Evolutionary conservation across 73 alveolate species (phyloP).

Genomic region (Uronychia binucleata): DNA sequence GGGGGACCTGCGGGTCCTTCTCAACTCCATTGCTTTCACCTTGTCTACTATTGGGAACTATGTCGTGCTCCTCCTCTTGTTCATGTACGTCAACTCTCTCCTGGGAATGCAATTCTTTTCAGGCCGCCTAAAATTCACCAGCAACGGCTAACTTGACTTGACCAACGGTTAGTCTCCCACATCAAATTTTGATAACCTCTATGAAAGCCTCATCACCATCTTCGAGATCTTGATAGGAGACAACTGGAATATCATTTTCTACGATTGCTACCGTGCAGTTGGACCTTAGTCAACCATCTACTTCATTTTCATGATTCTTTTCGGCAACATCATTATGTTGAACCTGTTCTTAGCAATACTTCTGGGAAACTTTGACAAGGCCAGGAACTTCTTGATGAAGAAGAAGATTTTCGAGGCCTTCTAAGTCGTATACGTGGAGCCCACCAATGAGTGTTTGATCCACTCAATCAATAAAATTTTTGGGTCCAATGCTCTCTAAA

Average conservation of each 20-base stretch:
- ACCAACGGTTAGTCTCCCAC: conserved; percentile 27
- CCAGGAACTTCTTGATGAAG: conserved; percentile 8
- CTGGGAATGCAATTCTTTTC: conserved; percentile 38
- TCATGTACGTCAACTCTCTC: conserved; percentile 16
- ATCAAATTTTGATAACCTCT: conserved; percentile 41
- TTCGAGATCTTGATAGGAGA: conserved; percentile 53
- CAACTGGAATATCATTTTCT: conserved; percentile 59
- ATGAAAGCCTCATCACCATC: conserved; percentile 40
- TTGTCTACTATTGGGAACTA: conserved; percentile 15
- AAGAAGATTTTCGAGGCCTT: background rate
- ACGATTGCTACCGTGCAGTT: conserved; percentile 27
- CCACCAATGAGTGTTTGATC: background rate
- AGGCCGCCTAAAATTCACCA: conserved; percentile 12
- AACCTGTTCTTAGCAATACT: conserved; percentile 66
- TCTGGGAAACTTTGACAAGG: conserved; percentile 60
- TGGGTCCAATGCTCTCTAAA: background rate
- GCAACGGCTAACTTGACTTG: background rate
- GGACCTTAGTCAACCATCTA: conserved; percentile 15
- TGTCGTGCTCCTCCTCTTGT: conserved; percentile 13
- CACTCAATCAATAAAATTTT: background rate
- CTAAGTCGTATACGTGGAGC: background rate
- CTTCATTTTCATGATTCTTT: conserved; percentile 11
- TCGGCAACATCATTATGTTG: conserved; percentile 51
- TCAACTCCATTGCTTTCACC: conserved; percentile 24
- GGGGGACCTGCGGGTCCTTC: conserved; percentile 24